phyloP scores from a whole-genome alignment of 2,329 filamentous ascomycete species.

The Pseudogymnoascus sp. region DNA sequence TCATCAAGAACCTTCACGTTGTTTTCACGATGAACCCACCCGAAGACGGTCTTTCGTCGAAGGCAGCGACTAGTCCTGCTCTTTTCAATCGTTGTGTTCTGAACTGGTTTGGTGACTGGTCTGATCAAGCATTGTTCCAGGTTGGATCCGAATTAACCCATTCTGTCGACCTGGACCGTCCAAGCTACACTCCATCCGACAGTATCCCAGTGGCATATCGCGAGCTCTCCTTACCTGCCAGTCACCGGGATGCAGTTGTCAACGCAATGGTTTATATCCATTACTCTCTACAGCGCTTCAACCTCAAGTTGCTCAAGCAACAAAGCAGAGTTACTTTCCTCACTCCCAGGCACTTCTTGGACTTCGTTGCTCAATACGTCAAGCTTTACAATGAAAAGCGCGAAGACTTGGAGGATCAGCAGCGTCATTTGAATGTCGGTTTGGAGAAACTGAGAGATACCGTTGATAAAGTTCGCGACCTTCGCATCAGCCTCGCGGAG shows the following conservation, averaged over 20 bases:
- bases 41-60: conserved; percentile 87
- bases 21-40: conserved; percentile 99
- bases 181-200: conserved; percentile 79
- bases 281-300: conserved; percentile 87
- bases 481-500: conserved; percentile 82
- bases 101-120: conserved; percentile 99
- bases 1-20: conserved; percentile 97
- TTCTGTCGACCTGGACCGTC: conserved; percentile 87
- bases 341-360: conserved; percentile 92
- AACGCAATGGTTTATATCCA: conserved; percentile 99
- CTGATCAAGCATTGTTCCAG: conserved; percentile 96
- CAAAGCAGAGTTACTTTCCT: conserved; percentile 90
- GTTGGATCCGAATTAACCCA: conserved; percentile 93
- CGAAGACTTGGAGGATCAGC: conserved; percentile 96
- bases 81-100: conserved; percentile 99
- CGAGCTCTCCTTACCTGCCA: conserved; percentile 74
- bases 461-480: conserved; percentile 91
- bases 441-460: conserved; percentile 95
- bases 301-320: conserved; percentile 79
- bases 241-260: conserved; percentile 84
- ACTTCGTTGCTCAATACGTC: conserved; percentile 97
- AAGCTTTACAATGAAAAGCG: conserved; percentile 97
- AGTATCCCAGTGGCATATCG: conserved; percentile 90
- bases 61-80: conserved; percentile 94
- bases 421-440: conserved; percentile 95